phyloP scores from a whole-genome alignment of 2,329 filamentous ascomycete species.

The Aspergillus sp. region DNA sequence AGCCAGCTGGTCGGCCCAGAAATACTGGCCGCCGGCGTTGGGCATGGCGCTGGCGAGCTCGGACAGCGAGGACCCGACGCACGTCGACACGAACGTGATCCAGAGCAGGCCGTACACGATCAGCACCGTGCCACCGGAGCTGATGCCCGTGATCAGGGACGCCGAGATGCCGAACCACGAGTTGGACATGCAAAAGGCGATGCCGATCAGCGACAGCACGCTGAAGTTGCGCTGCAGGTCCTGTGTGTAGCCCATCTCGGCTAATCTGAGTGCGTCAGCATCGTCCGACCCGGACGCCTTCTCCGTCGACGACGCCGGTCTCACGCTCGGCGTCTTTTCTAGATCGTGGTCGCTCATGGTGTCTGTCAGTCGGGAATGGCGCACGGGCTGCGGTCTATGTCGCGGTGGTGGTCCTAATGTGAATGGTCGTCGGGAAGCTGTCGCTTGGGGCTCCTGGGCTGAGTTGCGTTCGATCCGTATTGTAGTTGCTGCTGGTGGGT shows the following conservation, averaged over 20 bases:
- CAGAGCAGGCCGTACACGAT: conserved; percentile 52
- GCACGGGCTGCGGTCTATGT: conserved; percentile 8
- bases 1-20: conserved; percentile 51
- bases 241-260: conserved; percentile 50
- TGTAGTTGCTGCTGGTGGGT: conserved; percentile 9
- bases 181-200: conserved; percentile 53
- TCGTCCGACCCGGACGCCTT: conserved; percentile 19
- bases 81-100: conserved; percentile 45
- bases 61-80: conserved; percentile 47
- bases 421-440: neutral
- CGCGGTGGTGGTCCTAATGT: neutral
- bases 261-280: conserved; percentile 45
- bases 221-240: conserved; percentile 47
- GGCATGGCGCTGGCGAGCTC: conserved; percentile 51
- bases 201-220: conserved; percentile 50
- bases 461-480: neutral
- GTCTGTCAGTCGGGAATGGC: conserved; percentile 10
- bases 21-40: conserved; percentile 54
- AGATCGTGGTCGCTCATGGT: conserved; percentile 19
- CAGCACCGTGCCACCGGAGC: conserved; percentile 49
- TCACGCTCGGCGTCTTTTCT: conserved; percentile 20
- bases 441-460: neutral
- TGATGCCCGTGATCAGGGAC: conserved; percentile 51
- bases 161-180: conserved; percentile 54
- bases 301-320: conserved; percentile 9